These are phyloP conservation scores for Claviceps maximensis DNA, from an alignment of 2,329 filamentous ascomycete species.

Conservation along the genomic window DNA sequence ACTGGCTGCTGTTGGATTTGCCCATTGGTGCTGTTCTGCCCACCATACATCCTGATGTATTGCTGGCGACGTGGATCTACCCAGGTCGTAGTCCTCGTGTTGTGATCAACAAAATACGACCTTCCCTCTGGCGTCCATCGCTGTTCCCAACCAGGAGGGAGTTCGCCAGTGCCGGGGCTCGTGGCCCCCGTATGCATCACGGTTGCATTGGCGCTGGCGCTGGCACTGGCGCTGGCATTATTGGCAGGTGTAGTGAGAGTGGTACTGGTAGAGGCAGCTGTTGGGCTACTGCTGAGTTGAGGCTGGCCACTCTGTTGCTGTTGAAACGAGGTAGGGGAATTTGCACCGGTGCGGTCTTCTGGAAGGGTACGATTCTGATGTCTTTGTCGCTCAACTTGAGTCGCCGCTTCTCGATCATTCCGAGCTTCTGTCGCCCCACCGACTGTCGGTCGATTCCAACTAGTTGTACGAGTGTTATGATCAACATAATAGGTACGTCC, in stretches of 20 bases:
- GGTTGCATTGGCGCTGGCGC: conserved; percentile 42
- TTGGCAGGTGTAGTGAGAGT: conserved; percentile 3
- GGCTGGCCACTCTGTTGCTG: conserved; percentile 32
- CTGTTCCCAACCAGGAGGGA: conserved; percentile 94
- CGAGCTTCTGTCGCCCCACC: conserved; percentile 60
- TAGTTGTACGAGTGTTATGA: conserved; percentile 91
- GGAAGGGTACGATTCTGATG: conserved; percentile 94
- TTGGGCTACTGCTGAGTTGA: conserved; percentile 20
- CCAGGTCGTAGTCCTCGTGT: conserved; percentile 96
- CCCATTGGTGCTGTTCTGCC: conserved; percentile 71
- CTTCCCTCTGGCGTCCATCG: conserved; percentile 89
- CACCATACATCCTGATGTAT: conserved; percentile 94
- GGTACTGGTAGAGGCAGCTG: conserved; percentile 9
- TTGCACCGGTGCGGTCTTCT: conserved; percentile 87
- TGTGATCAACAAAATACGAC: conserved; percentile 96
- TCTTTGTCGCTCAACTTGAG: conserved; percentile 79
- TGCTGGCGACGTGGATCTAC: conserved; percentile 94
- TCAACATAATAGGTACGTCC: conserved; percentile 97
- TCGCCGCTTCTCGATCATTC: conserved; percentile 74
- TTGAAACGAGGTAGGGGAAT: conserved; percentile 64
- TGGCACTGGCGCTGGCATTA: conserved; percentile 32
- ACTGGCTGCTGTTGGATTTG: conserved; percentile 95
- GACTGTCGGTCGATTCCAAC: conserved; percentile 81
- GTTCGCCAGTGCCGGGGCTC: conserved; percentile 84
- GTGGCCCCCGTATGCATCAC: conserved; percentile 93